Evolutionary conservation across 306 rosid genomes (phyloP).

Genomic region (Leucaena leucocephala): DNA sequence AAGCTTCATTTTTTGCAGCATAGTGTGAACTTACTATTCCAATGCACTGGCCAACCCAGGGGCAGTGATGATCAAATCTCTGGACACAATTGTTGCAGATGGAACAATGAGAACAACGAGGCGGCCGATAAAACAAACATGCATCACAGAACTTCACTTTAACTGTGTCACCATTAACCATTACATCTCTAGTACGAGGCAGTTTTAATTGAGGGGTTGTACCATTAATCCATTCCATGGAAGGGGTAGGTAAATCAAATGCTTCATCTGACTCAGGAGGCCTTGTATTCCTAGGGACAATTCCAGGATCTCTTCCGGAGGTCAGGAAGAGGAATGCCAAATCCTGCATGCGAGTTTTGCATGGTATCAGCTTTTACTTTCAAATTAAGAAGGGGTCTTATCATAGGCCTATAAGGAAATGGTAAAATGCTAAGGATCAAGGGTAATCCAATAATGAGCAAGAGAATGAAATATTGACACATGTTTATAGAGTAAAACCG

Average conservation of each 20-base stretch:
- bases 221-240: conserved; percentile 95
- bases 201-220: conserved; percentile 83
- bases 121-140: conserved; percentile 93
- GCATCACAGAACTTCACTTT: conserved; percentile 96
- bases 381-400: conserved; percentile 29
- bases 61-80: conserved; percentile 99
- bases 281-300: conserved; percentile 78
- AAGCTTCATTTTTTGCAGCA: not conserved
- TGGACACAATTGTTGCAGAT: conserved; percentile 96
- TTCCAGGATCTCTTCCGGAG: conserved; percentile 95
- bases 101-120: conserved; percentile 97
- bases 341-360: conserved; percentile 67
- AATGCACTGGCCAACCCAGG: conserved; percentile 99
- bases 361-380: conserved; percentile 42
- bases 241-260: conserved; percentile 67
- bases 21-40: conserved; percentile 71
- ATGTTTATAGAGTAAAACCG: not conserved
- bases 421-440: conserved; percentile 6
- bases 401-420: not conserved
- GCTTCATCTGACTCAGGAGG: conserved; percentile 81
- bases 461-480: conserved; percentile 30
- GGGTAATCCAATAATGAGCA: conserved; percentile 21
- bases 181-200: conserved; percentile 86
- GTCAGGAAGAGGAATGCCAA: conserved; percentile 77
- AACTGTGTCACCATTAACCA: conserved; percentile 71